These are phyloP conservation scores for Xerocomus cyaneibrunnescens DNA, from an alignment of 1,284 basidiomycete species.

Conservation along the genomic window DNA sequence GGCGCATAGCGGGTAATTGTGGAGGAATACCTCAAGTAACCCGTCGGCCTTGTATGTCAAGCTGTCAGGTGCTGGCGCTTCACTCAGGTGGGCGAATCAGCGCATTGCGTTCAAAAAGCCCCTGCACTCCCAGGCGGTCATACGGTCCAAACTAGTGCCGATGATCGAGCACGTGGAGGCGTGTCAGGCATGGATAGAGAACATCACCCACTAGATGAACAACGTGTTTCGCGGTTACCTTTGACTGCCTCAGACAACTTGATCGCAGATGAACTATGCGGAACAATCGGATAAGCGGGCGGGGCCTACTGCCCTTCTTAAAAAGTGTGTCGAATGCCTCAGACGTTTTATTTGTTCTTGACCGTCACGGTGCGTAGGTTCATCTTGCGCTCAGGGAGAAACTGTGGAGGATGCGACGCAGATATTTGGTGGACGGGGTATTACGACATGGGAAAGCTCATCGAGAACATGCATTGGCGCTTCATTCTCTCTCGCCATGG, in stretches of 20 bases:
- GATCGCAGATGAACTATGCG: constrained; percentile 67
- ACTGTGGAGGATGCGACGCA: constrained; percentile 51
- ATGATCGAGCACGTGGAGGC: constrained; percentile 82
- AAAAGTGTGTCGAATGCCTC: constrained; percentile 46
- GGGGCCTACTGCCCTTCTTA: constrained; percentile 71
- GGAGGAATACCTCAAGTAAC: constrained; percentile 70
- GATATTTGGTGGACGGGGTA: constrained; percentile 51
- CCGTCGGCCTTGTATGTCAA: constrained; percentile 33
- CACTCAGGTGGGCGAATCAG: constrained; percentile 66
- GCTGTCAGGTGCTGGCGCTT: constrained; percentile 2
- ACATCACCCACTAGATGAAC: constrained; percentile 51
- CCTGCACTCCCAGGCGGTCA: constrained; percentile 78
- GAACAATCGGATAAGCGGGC: constrained; percentile 78
- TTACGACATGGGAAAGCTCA: constrained; percentile 68
- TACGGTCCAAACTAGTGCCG: constrained; percentile 79
- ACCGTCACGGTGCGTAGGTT: too few relatives aligned
- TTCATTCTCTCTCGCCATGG: background rate
- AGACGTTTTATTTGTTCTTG: background rate
- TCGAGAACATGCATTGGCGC: constrained; percentile 52
- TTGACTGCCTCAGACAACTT: background rate
- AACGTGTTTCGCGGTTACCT: constrained; percentile 26
- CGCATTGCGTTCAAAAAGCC: constrained; percentile 87
- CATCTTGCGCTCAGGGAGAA: constrained; percentile 60
- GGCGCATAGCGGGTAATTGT: constrained; percentile 58
- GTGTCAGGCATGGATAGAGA: constrained; percentile 67